phyloP scores from a whole-genome alignment of 2,329 filamentous ascomycete genomes.

The Arthrobotrys sinensis region DNA sequence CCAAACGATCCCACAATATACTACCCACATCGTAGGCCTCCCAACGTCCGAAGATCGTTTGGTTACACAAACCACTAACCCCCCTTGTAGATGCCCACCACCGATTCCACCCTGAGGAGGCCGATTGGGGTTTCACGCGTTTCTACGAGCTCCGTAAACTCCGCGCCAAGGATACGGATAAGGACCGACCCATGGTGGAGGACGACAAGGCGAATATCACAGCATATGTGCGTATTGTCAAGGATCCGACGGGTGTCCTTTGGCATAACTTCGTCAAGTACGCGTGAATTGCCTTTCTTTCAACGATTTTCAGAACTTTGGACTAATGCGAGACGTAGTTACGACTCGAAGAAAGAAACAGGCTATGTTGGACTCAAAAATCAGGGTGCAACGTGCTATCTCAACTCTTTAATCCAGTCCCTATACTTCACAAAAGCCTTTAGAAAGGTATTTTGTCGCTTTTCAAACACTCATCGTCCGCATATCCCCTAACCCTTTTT shows the following conservation, averaged over 20 bases:
- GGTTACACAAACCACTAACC: slow-evolving; percentile 38
- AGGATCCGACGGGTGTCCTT: slow-evolving; percentile 88
- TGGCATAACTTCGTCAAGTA: slow-evolving; percentile 90
- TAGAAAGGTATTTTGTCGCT: slow-evolving; percentile 78
- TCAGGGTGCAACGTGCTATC: slow-evolving; percentile 91
- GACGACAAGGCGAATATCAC: slow-evolving; percentile 84
- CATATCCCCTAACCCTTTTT: background rate
- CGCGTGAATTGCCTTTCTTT: slow-evolving; percentile 67
- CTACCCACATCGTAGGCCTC: slow-evolving; percentile 76
- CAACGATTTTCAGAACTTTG: background rate
- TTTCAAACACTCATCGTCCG: background rate
- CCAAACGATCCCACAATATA: slow-evolving; percentile 90
- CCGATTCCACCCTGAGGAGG: slow-evolving; percentile 94
- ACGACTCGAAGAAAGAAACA: slow-evolving; percentile 99
- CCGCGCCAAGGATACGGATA: slow-evolving; percentile 80
- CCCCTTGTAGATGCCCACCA: slow-evolving; percentile 80
- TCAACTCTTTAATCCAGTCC: slow-evolving; percentile 87
- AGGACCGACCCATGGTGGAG: slow-evolving; percentile 79
- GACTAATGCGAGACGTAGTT: slow-evolving; percentile 69
- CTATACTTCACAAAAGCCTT: slow-evolving; percentile 93
- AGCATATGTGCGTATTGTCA: slow-evolving; percentile 84
- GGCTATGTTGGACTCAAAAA: slow-evolving; percentile 97
- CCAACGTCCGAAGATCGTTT: background rate
- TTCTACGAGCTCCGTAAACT: slow-evolving; percentile 91
- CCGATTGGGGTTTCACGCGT: slow-evolving; percentile 98